A percentile compares a stretch with the other conserved stretches of the same genome.
Evolutionary conservation across 1,139 yeast species (phyloP).

Genomic region (Suhomyces bokatorum): DNA sequence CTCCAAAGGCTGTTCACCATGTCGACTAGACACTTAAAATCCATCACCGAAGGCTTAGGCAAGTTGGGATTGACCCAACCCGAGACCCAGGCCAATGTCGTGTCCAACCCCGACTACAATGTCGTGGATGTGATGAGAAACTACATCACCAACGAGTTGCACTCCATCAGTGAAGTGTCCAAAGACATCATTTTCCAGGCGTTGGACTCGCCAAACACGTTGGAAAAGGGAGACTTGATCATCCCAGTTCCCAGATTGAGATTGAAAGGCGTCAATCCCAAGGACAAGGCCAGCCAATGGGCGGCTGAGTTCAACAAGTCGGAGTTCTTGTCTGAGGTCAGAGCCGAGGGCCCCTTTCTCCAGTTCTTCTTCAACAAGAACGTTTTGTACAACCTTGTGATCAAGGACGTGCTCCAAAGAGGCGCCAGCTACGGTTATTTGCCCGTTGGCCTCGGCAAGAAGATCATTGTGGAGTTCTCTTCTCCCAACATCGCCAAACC

Average conservation of each 20-base stretch:
- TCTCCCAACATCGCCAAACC: constrained; percentile 99
- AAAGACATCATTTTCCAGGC: constrained; percentile 73
- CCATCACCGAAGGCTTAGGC: constrained; percentile 38
- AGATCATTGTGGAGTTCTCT: constrained; percentile 81
- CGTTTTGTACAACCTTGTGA: constrained; percentile 64
- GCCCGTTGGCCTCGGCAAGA: constrained; percentile 75
- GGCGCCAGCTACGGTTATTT: constrained; percentile 67
- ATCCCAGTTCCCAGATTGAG: constrained; percentile 93
- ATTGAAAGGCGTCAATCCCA: constrained; percentile 82
- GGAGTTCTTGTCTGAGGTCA: constrained; percentile 65
- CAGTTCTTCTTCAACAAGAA: constrained; percentile 80
- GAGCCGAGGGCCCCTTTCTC: constrained; percentile 86
- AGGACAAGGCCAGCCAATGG: constrained; percentile 83
- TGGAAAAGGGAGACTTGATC: constrained; percentile 91
- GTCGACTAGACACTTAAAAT: constrained; percentile 10
- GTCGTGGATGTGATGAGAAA: constrained; percentile 84
- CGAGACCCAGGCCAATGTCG: constrained; percentile 14
- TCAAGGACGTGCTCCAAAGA: constrained; percentile 69
- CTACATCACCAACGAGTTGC: constrained; percentile 78
- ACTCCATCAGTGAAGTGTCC: constrained; percentile 72
- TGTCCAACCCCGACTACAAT: constrained; percentile 69
- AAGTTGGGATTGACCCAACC: constrained; percentile 41
- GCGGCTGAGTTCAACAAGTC: constrained; percentile 68
- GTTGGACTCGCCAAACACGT: constrained; percentile 80
- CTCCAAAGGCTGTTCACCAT: constrained; percentile 11